These are phyloP conservation scores for Cyanodermella asteris DNA, from an alignment of 2,329 filamentous ascomycete species.

Conservation along the genomic window DNA sequence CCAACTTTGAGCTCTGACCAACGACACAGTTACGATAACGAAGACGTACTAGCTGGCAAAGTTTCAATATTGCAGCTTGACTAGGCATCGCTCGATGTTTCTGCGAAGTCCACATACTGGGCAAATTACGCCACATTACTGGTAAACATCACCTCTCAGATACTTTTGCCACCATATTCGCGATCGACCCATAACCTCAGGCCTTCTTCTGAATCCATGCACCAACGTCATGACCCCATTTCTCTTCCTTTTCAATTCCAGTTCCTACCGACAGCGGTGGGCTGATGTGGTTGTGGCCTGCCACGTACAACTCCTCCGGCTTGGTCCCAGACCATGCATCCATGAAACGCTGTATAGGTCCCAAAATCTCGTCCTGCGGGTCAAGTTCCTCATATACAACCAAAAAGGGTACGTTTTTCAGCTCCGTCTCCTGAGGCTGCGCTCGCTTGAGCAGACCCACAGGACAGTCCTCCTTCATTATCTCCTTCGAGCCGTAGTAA, in stretches of 20 bases:
- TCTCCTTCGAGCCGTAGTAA: conserved; percentile 5
- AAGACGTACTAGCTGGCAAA: no score
- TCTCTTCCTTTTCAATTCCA: conserved; percentile 1
- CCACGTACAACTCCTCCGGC: conserved; percentile 1
- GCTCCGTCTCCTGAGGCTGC: conserved; percentile 1
- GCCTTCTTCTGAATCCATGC: no score
- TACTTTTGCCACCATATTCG: no score
- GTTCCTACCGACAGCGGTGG: conserved; percentile 3
- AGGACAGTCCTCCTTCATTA: conserved; percentile 1
- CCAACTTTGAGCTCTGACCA: no score
- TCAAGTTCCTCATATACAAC: conserved; percentile 5
- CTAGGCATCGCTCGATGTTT: no score
- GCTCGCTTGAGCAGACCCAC: conserved; percentile 5
- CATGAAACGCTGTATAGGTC: conserved; percentile 5
- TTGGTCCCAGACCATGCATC: conserved; percentile 2
- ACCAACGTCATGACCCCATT: conserved; percentile 3
- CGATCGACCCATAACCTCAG: no score
- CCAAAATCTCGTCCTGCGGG: conserved; percentile 7
- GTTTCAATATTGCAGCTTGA: no score
- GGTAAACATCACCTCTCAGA: no score
- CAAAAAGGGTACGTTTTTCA: conserved; percentile 3
- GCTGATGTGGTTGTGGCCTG: conserved; percentile 6
- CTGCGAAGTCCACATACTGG: no score
- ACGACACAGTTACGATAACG: no score
- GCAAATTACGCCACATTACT: no score